Evolutionary conservation across 164 flowering plant species (phyloP).

Genomic region (Buxus sempervirens): DNA sequence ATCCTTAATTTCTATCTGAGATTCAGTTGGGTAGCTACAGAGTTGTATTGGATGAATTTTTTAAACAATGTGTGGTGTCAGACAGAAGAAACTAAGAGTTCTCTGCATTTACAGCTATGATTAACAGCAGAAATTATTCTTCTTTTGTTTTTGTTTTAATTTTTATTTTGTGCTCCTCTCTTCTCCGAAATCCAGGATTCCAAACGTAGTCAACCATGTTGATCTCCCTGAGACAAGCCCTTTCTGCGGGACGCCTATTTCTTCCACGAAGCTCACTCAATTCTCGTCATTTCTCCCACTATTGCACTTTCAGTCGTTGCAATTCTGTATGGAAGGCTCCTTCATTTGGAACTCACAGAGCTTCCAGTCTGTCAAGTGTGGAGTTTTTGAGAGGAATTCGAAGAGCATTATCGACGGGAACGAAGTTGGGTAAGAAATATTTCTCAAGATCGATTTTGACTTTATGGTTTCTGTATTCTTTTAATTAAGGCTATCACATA

Average conservation of each 20-base stretch:
- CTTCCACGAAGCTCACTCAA: constrained; percentile 28
- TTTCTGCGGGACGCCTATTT: constrained; percentile 22
- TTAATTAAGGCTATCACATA: not conserved
- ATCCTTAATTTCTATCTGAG: too few relatives aligned
- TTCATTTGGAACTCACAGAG: constrained; percentile 2
- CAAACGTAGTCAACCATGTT: constrained; percentile 41
- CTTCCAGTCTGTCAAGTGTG: constrained; percentile 7
- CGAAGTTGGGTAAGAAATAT: constrained; percentile 43
- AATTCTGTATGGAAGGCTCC: constrained; percentile 7
- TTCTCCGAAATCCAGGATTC: too few relatives aligned
- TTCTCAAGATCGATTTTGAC: too few relatives aligned
- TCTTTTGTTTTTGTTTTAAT: too few relatives aligned
- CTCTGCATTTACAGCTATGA: too few relatives aligned
- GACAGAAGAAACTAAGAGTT: too few relatives aligned
- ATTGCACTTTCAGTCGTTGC: constrained; percentile 12
- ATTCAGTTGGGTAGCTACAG: too few relatives aligned
- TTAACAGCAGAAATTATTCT: too few relatives aligned
- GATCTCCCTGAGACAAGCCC: constrained; percentile 32
- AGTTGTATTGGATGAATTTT: too few relatives aligned
- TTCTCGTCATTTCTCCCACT: constrained; percentile 24
- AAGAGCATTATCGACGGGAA: constrained; percentile 65
- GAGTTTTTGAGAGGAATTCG: constrained; percentile 34
- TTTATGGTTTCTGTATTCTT: constrained; percentile 2
- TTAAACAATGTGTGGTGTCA: too few relatives aligned
- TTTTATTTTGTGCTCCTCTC: too few relatives aligned